Conservation (phyloP, 768 basidiomycete genomes). For the Lenzites betulinus region DNA sequence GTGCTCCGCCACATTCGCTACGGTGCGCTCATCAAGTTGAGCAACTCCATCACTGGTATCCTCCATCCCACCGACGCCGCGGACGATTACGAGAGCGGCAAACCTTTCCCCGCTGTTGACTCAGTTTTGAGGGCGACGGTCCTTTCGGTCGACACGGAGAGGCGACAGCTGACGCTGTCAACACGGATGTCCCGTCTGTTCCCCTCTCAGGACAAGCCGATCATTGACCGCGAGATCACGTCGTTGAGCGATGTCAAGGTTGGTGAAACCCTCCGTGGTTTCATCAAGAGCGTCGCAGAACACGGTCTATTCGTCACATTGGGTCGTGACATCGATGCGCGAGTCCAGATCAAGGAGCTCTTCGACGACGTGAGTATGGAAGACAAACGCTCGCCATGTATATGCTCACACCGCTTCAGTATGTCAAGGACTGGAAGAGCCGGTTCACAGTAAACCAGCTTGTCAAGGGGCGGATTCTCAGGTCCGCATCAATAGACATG, state of each 20-base stretch:
- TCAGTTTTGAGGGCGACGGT: slow-evolving; percentile 72
- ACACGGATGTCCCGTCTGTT: slow-evolving; percentile 73
- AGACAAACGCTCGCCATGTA: not conserved
- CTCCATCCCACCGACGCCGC: slow-evolving; percentile 80
- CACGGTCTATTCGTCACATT: slow-evolving; percentile 89
- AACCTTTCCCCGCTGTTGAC: slow-evolving; percentile 60
- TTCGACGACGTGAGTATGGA: slow-evolving; percentile 71
- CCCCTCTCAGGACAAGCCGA: slow-evolving; percentile 46
- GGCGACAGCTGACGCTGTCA: slow-evolving; percentile 76
- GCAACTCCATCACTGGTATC: slow-evolving; percentile 68
- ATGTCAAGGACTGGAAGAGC: slow-evolving; percentile 93
- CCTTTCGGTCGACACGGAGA: slow-evolving; percentile 63
- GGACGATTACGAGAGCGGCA: slow-evolving; percentile 72
- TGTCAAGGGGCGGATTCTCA: slow-evolving; percentile 83
- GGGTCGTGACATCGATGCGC: slow-evolving; percentile 81
- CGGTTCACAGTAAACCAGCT: slow-evolving; percentile 79
- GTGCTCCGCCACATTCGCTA: slow-evolving; percentile 71
- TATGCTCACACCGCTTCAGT: slow-evolving; percentile 46
- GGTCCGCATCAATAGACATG: slow-evolving; percentile 41
- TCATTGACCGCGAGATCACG: slow-evolving; percentile 73
- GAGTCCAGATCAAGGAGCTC: slow-evolving; percentile 91
- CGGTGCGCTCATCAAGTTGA: slow-evolving; percentile 79
- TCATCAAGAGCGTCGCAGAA: slow-evolving; percentile 84
- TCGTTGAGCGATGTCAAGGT: slow-evolving; percentile 60
- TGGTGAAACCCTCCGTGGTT: slow-evolving; percentile 81